Conservation (phyloP, 169 alveolate genomes). For the Cryptosporidium ubiquitum region DNA sequence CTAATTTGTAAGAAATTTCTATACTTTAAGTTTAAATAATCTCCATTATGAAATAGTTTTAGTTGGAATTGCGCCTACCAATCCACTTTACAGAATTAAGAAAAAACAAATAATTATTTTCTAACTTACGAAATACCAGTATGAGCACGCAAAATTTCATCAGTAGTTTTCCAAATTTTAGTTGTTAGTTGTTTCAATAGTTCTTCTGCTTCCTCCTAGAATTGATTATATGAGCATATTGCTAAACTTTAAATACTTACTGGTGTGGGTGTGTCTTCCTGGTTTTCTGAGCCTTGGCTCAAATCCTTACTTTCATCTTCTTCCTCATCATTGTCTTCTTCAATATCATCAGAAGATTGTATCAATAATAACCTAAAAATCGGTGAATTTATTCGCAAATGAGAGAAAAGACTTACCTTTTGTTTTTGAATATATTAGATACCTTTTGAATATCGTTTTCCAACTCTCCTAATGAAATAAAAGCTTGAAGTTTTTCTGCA, state of each 20-base stretch:
- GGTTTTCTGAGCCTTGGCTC: not conserved
- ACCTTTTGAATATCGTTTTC: constrained; percentile 39
- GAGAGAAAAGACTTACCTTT: constrained; percentile 26
- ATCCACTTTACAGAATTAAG: constrained; percentile 31
- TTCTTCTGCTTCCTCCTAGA: constrained; percentile 70
- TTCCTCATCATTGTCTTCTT: not conserved
- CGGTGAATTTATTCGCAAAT: not conserved
- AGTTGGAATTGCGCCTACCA: constrained; percentile 66
- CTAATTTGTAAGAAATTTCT: not conserved
- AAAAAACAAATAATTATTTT: not conserved
- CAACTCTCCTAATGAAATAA: constrained; percentile 53
- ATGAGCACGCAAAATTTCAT: constrained; percentile 70
- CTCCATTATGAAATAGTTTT: constrained; percentile 22
- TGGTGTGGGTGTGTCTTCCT: constrained; percentile 49
- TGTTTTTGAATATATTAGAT: not conserved
- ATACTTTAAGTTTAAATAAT: not conserved
- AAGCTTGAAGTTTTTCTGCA: constrained; percentile 51
- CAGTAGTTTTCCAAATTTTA: constrained; percentile 66
- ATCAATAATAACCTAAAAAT: not conserved
- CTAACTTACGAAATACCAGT: constrained; percentile 71
- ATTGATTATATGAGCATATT: not conserved
- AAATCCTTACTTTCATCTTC: not conserved
- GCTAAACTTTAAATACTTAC: constrained; percentile 33
- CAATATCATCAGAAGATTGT: constrained; percentile 7
- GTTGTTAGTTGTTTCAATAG: constrained; percentile 31